Base-by-base conservation (phyloP, 345 rosid species). In the Brassica rapa region DNA sequence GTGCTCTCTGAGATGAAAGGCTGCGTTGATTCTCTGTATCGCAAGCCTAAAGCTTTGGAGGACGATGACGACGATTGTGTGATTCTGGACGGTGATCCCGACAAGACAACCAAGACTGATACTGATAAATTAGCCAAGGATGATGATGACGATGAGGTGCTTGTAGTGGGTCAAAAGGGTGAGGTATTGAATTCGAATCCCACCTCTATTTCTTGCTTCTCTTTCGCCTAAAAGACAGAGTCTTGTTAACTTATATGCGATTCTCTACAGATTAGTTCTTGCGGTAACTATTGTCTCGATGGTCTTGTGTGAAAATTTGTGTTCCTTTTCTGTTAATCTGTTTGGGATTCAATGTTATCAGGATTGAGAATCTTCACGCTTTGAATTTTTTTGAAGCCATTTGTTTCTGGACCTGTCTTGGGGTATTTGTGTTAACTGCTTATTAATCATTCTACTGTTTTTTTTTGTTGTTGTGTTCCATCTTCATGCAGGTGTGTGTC, bases 161-260 rank as follows among this genome's bases (percentile, higher is more conserved):
- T 80, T 62, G 83, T 80, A 24, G 67, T 75, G 1, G 83, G 83
- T 2, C 79, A 80, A 70, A 80, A 80, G 76, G 83, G 83, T 27
- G 79, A 80, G 80, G 80, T 80, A 80, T 62, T 0, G 37, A 9
- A 33, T 35, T 37, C 43, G 25, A 77, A 15, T 64, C 25, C 1
- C 30, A 49, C 23, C 81, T 65, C 15, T 43, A 3, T 46, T 46
- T 49, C 55, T 49, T 49, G 14, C 14, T 0, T 41, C 14, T 41
- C 11, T 53, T 8, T 66, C 9, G 3, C 8, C 2, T 55, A 24
- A 55, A 55, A 55, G 60, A 3, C 4, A 55, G 60, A 55, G 60
- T 55, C 60, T 55, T 56, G 61, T 19, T 21, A 21, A 57, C 55
- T 49, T 49, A 4, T 49, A 43, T 10, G 19, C 21, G 21, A 19